These are phyloP conservation scores for Cyberlindnera samutprakarnensis DNA, from an alignment of 805 yeast genomes.

Conservation along the genomic window DNA sequence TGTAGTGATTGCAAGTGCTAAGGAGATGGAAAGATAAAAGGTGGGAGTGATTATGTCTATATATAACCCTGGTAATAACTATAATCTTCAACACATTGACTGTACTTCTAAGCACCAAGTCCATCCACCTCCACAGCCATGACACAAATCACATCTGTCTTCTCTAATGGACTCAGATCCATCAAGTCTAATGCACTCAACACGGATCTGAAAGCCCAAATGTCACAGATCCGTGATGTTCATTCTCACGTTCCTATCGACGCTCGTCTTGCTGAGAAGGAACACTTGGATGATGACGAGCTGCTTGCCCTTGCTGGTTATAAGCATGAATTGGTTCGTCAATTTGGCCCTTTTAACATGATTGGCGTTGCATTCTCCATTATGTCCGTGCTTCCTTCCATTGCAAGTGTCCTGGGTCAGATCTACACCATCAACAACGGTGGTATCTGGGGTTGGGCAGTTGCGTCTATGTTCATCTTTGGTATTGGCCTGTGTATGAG, in stretches of 20 bases:
- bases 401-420: slow-evolving; percentile 43
- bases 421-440: slow-evolving; percentile 33
- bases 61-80: too few species aligned
- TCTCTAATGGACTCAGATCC: slow-evolving; percentile 11
- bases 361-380: slow-evolving; percentile 67
- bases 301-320: slow-evolving; percentile 51
- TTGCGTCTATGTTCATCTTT: slow-evolving; percentile 45
- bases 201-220: slow-evolving; percentile 13
- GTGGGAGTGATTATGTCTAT: too few species aligned
- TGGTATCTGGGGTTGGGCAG: slow-evolving; percentile 70
- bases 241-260: slow-evolving; percentile 17
- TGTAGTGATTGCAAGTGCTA: too few species aligned
- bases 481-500: slow-evolving; percentile 57
- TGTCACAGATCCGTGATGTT: slow-evolving; percentile 15
- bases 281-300: slow-evolving; percentile 19
- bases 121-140: too few species aligned
- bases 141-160: not conserved
- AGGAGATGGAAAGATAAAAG: too few species aligned
- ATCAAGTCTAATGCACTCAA: slow-evolving; percentile 14
- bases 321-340: slow-evolving; percentile 60
- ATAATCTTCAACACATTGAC: too few species aligned
- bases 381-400: slow-evolving; percentile 56
- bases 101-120: too few species aligned
- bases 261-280: slow-evolving; percentile 17
- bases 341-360: slow-evolving; percentile 46